Evolutionary conservation across 2,329 filamentous ascomycete species (phyloP), one percentile per base, ranked within the genome.

Genomic region (Colletotrichum graminicola): DNA sequence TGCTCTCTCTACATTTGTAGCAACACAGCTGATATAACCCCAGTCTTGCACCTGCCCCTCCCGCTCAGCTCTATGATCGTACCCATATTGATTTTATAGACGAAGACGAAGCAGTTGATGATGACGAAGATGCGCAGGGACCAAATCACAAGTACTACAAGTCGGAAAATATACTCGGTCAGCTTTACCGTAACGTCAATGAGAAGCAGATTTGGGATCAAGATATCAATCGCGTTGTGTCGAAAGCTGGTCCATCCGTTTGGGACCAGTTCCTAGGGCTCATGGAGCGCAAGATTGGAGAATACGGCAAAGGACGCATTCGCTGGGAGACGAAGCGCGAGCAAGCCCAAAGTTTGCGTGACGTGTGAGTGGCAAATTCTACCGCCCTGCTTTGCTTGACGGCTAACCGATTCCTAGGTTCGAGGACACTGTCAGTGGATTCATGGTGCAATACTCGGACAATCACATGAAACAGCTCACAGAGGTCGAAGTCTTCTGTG

Each of bases 181-280:
- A 85, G 5, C 83, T 97, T 0, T 96, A 93, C 77, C 89, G 93
- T 1, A 87, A 85, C 0, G 90, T 97, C 14, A 89, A 97, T 75
- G 93, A 96, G 78, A 84, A 85, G 56, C 85, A 86, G 63, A 92
- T 95, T 54, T 91, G 91, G 83, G 75, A 80, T 11, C 78, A 86
- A 6, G 80, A 90, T 21, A 84, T 87, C 49, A 82, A 79, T 55
- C 76, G 77, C 18, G 74, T 61, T 0, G 73, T 79, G 5, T 75
- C 74, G 10, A 75, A 61, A 14, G 70, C 59, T 1, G 79, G 80
- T 0, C 68, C 76, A 0, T 80, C 82, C 0, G 80, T 89, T 2
- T 88, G 86, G 85, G 78, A 83, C 3, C 77, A 81, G 8, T 71
- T 89, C 1, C 63, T 84, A 3, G 62, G 47, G 0, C 74, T 77